Evolutionary conservation across 768 basidiomycete species (phyloP), one percentile per base, ranked within the genome.

Genomic region (Grammothele lineata): DNA sequence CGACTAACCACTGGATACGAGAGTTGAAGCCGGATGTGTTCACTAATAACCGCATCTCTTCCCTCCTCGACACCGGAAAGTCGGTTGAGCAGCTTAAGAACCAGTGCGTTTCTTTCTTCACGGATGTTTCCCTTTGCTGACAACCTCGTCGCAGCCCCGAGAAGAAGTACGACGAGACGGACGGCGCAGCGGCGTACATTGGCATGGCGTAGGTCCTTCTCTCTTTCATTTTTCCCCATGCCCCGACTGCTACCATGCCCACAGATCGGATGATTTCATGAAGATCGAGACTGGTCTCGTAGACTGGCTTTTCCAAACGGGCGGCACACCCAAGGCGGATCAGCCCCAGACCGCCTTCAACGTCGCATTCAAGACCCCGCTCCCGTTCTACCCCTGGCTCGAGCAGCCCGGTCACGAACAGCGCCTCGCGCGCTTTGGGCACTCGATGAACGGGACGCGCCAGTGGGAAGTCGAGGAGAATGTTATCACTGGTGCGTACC

Each of bases 391-490:
- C 55, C 75, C 73, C 4, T 88, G 86, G 86, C 68, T 88, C 7
- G 86, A 87, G 61, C 77, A 78, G n/a, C 74, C 74, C 19, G 71
- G 67, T 10, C 54, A 63, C 43, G 62, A 64, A 23, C 51, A 41
- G 3, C 56, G 83, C 42, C 67, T 86, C 44, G 73, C 79, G 48
- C 71, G 84, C 24, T 86, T 87, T 56, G 83, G 82, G 18, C 78
- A 76, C 48, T 81, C 83, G 3, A 87, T 88, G 85, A 71, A 70
- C 8, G 83, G 81, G 19, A 81, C 83, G 7, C 74, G 70, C 19
- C 75, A 74, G 3, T 87, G 85, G 82, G 83, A 82, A 63, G 72
- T 44, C 10, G 38, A 30, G 11, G 42, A 47, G 46, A 47, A 52
- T 34, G 43, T 52, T 46, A 43, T 47, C 19, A 40, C 41, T 32